Evolutionary conservation across 352 stramenopile species (phyloP), one percentile per base, ranked within the genome.

Genomic region (Phytophthora brassicae): DNA sequence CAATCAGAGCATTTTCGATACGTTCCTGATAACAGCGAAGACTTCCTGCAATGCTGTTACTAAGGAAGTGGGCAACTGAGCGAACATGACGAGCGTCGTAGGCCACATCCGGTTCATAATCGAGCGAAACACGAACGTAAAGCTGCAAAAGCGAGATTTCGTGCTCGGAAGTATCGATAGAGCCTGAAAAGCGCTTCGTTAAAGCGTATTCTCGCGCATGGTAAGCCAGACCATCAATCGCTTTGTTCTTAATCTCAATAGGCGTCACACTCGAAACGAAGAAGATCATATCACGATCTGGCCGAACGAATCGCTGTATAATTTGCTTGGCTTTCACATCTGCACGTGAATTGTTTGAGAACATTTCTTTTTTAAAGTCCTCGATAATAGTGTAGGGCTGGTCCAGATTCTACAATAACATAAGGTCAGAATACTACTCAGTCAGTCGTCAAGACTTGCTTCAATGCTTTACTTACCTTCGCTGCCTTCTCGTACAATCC

Each of bases 131-230:
- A 8, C 83, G 65, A 16, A 72, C 64, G 39, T 75, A 82, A 45
- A 73, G 74, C 50, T 86, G 74, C 46, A 90, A 55, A 11, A 87
- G 69, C 20, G 75, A 70, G 17, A 68, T 50, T 5, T 81, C 66
- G 23, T 61, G 41, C 43, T 70, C 57, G 2, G 41, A n/a, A n/a
- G n/a, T n/a, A n/a, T n/a, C n/a, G 23, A 66, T 61, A 6, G 73
- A 76, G 0, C 46, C 39, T 5, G 47, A 56, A 23, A 77, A 66
- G 24, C 54, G 72, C 44, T 77, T 77, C 19, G 84, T 66, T 22
- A 90, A 44, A 41, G 83, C 64, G 19, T 68, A 72, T 45, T 61
- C 50, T 44, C 59, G 38, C 0, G 44, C 42, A 14, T 68, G 64
- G 35, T 68, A 72, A 4, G 46, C 49, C 2, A 68, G 49, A 2